phyloP scores from a whole-genome alignment of 352 stramenopile genomes.

The Pythium brassicae region DNA sequence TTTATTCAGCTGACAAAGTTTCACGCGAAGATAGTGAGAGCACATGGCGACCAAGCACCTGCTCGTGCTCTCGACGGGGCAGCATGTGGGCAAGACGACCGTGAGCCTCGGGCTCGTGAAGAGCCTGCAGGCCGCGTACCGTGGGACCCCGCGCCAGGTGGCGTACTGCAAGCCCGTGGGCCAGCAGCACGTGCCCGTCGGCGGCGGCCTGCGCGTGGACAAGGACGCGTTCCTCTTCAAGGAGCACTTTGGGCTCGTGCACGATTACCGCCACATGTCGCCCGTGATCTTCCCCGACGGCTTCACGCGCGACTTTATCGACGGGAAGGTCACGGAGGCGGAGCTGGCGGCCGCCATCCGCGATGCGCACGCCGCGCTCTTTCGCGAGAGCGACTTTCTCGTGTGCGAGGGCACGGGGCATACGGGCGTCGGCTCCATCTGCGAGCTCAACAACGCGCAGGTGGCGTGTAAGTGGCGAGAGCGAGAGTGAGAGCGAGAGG shows the following conservation, averaged over 20 bases:
- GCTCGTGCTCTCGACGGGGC: constrained; percentile 87
- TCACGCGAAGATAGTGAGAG: too few relatives aligned
- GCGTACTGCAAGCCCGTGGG: constrained; percentile 96
- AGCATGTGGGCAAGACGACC: constrained; percentile 98
- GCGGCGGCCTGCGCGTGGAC: constrained; percentile 81
- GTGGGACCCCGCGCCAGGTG: constrained; percentile 48
- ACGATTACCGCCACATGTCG: constrained; percentile 96
- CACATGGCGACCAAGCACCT: constrained; percentile 65
- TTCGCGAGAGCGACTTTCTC: constrained; percentile 87
- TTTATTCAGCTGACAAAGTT: not conserved
- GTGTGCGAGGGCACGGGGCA: constrained; percentile 94
- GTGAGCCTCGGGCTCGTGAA: constrained; percentile 93
- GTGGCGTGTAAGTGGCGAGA: constrained; percentile 52
- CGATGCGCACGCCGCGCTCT: constrained; percentile 74
- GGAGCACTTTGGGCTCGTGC: constrained; percentile 95
- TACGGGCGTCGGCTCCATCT: constrained; percentile 89
- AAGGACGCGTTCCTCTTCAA: constrained; percentile 95
- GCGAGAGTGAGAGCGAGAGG: too few relatives aligned
- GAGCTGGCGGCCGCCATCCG: constrained; percentile 81
- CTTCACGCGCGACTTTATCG: constrained; percentile 97
- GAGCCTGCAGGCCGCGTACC: constrained; percentile 90
- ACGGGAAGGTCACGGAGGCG: constrained; percentile 90
- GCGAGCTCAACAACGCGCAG: constrained; percentile 88
- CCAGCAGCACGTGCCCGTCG: constrained; percentile 89
- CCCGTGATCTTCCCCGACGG: constrained; percentile 96